Base-by-base conservation (phyloP, 2,329 filamentous ascomycete genomes). In the Trichoderma lentiforme region DNA sequence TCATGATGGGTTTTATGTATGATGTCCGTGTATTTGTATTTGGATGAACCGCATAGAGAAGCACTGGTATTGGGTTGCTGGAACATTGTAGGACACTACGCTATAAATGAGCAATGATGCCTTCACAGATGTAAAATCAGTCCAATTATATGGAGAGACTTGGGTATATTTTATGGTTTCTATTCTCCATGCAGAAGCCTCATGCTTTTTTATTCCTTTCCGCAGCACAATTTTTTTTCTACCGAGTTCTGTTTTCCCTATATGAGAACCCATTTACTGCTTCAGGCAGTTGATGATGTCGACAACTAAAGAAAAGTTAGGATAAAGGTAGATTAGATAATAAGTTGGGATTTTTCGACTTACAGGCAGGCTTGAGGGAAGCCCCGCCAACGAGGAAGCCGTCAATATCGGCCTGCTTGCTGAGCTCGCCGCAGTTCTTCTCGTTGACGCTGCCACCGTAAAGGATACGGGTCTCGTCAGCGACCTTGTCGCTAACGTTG, bases 321-420 rank as follows among this genome's bases (percentile, higher is more conserved):
- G 26, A 62, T 21, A 14, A 32, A 36, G 12, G 47, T 34, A n/a
- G 8, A 18, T 28, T 3, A 5, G 7, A 24, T 32, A 14, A 51
- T 30, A 61, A 8, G 47, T 14, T 34, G 18, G 34, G 53, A 4
- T 18, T 2, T 2, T 64, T 30, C 24, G 58, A 87, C 92, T 88
- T 85, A 94, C 92, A 98, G 76, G 93, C 95, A 81, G 95, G 95
- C 91, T 98, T 98, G 86, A 98, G 90, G 83, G 93, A 96, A 81
- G 95, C 95, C 84, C 95, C 95, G 76, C 95, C 95, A 76, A 98
- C 95, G 77, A 98, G 89, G 91, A 98, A 98, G 73, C 96, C 96
- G 83, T 99, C 96, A 83, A 99, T 97, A 84, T 99, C 96, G 75
- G 89, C 83, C 89, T 98, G 90, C 88, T 94, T 95, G 82, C 92